A percentile compares a stretch with the other conserved stretches of the same genome.
These are phyloP conservation scores for Aspergillus funiculosus DNA, from an alignment of 495 filamentous ascomycete species.

Conservation along the genomic window DNA sequence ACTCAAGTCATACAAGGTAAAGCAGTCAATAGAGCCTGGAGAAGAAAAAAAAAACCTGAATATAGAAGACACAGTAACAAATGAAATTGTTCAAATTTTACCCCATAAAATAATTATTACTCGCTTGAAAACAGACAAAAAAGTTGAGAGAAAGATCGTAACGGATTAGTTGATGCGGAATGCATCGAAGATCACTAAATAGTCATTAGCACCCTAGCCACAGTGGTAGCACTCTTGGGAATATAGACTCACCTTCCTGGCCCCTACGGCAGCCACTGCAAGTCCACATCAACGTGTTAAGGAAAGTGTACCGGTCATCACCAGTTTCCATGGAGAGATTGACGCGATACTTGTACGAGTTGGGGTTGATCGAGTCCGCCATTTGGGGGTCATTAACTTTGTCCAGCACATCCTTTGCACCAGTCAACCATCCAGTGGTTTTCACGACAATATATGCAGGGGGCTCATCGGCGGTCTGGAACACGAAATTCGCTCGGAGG, in stretches of 20 bases:
- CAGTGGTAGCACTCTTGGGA: background rate
- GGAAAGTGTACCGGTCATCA: slow-evolving; percentile 55
- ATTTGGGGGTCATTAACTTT: slow-evolving; percentile 48
- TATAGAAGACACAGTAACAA: slow-evolving; percentile 6
- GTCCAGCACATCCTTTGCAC: slow-evolving; percentile 52
- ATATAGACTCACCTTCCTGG: slow-evolving; percentile 44
- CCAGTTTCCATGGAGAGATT: slow-evolving; percentile 56
- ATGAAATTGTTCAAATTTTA: slow-evolving; percentile 21
- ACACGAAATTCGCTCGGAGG: slow-evolving; percentile 48
- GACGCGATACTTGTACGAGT: slow-evolving; percentile 52
- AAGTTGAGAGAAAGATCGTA: slow-evolving; percentile 21
- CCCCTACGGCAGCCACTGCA: slow-evolving; percentile 54
- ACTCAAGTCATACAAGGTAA: too few relatives aligned
- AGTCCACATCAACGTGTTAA: slow-evolving; percentile 59
- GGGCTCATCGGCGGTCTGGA: slow-evolving; percentile 54
- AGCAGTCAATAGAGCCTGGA: slow-evolving; percentile 1
- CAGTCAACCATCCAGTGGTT: slow-evolving; percentile 52
- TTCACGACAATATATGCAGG: slow-evolving; percentile 56
- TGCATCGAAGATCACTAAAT: slow-evolving; percentile 41
- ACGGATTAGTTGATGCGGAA: slow-evolving; percentile 42
- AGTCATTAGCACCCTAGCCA: background rate
- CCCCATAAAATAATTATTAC: slow-evolving; percentile 29
- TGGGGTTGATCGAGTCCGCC: slow-evolving; percentile 50
- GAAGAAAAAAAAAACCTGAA: slow-evolving; percentile 7
- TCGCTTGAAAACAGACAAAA: slow-evolving; percentile 40